Evolutionary conservation across 176 grass and related monocot genomes (phyloP).

Genomic region (Otatea glauca): DNA sequence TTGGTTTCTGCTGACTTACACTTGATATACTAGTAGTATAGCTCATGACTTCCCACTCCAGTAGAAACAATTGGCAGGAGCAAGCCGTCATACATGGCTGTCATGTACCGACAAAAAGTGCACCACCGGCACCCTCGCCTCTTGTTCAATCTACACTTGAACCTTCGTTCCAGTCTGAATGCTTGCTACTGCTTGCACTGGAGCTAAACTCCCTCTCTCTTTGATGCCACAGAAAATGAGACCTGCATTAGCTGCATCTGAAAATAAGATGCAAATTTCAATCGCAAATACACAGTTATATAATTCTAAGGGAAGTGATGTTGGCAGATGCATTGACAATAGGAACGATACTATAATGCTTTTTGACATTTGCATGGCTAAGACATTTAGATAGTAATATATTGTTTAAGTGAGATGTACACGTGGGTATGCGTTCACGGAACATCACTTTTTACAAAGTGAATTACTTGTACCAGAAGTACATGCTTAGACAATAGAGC

Average conservation of each 20-base stretch:
- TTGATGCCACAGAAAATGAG: not conserved
- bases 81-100: conserved; percentile 35
- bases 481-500: conserved; percentile 20
- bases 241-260: not conserved
- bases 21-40: not conserved
- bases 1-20: conserved; percentile 4
- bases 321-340: not conserved
- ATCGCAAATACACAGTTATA: not conserved
- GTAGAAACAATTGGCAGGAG: not conserved
- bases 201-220: not conserved
- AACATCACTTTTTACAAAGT: not conserved
- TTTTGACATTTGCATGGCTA: conserved; percentile 33
- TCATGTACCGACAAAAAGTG: conserved; percentile 22
- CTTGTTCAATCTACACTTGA: not conserved
- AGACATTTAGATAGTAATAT: not conserved
- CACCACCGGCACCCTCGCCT: not conserved
- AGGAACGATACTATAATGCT: not conserved
- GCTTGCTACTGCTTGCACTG: not conserved
- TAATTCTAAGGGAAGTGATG: not conserved
- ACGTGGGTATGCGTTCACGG: conserved; percentile 18
- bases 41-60: not conserved
- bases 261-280: not conserved
- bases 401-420: conserved; percentile 2
- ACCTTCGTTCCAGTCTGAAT: not conserved
- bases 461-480: conserved; percentile 45